phyloP scores from a whole-genome alignment of 225 moss, liverwort and hornwort genomes.

The Marchantia polymorpha region DNA sequence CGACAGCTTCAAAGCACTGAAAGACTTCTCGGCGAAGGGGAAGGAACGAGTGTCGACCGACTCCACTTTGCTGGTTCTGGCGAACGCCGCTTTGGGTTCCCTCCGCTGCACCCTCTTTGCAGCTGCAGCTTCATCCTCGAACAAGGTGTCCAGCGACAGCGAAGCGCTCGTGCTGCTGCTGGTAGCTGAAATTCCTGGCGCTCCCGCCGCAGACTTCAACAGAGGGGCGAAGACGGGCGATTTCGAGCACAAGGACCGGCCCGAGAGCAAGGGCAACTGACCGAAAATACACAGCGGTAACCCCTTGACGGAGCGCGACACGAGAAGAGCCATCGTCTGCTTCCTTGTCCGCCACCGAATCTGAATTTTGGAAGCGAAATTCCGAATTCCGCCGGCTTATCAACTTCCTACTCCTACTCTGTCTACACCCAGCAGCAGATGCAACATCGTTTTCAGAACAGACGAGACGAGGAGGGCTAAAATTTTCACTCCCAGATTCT shows the following conservation, averaged over 20 bases:
- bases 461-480: too few species aligned
- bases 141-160: conserved; percentile 26
- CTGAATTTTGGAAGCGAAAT: too few species aligned
- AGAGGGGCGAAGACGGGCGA: not conserved
- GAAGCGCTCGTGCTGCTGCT: conserved; percentile 4
- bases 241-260: conserved; percentile 15
- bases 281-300: conserved; percentile 18
- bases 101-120: not conserved
- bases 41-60: conserved; percentile 77
- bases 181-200: not conserved
- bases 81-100: not conserved
- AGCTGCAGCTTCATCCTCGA: conserved; percentile 25
- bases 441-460: too few species aligned
- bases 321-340: conserved; percentile 27
- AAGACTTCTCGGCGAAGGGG: conserved; percentile 83
- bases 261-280: conserved; percentile 16
- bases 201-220: not conserved
- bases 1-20: conserved; percentile 70
- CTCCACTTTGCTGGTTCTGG: conserved; percentile 14
- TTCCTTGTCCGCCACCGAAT: too few species aligned
- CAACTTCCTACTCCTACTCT: too few species aligned
- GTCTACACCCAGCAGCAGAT: too few species aligned
- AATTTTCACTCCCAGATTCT: too few species aligned
- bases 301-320: conserved; percentile 31
- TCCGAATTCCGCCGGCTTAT: too few species aligned